A percentile compares a stretch with the other conserved stretches of the same genome.
Conservation (phyloP, 2,329 filamentous ascomycete genomes). For the Exophiala aquamarina region DNA sequence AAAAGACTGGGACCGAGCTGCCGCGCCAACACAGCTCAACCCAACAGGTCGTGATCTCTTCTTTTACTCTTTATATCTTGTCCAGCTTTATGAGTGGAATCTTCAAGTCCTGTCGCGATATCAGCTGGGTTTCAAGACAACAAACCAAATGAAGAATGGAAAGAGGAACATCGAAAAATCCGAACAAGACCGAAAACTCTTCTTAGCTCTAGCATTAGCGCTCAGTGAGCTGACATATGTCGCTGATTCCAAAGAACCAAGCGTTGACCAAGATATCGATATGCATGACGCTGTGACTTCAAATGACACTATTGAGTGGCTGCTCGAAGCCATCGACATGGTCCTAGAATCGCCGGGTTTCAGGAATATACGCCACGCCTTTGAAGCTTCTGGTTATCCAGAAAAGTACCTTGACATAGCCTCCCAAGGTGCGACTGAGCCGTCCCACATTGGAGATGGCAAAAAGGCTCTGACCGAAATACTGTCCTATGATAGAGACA, state of each 20-base stretch:
- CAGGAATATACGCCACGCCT: neutral
- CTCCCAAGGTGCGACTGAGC: too few species aligned
- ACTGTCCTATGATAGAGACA: too few species aligned
- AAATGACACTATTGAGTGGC: neutral
- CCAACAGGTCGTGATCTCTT: conserved; percentile 22
- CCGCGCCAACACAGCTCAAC: conserved; percentile 9
- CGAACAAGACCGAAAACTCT: conserved; percentile 17
- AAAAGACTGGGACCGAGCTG: conserved; percentile 17
- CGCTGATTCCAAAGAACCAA: neutral
- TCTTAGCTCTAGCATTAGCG: conserved; percentile 25
- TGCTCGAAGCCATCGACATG: neutral
- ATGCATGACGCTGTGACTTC: too few species aligned
- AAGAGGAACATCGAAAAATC: conserved; percentile 21
- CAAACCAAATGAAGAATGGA: conserved; percentile 22
- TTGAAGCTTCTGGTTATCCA: neutral
- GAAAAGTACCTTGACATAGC: too few species aligned
- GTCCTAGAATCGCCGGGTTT: neutral
- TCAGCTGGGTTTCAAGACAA: conserved; percentile 10
- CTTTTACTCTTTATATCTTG: conserved; percentile 22
- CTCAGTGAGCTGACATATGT: conserved; percentile 8
- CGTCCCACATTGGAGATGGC: too few species aligned
- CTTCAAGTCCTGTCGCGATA: conserved; percentile 11
- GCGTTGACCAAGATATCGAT: neutral
- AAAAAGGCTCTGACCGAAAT: too few species aligned
- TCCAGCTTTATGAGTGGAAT: conserved; percentile 13